Evolutionary conservation across 2,329 filamentous ascomycete species (phyloP), one percentile per base, ranked within the genome.

Genomic region (Xylariales sp.): DNA sequence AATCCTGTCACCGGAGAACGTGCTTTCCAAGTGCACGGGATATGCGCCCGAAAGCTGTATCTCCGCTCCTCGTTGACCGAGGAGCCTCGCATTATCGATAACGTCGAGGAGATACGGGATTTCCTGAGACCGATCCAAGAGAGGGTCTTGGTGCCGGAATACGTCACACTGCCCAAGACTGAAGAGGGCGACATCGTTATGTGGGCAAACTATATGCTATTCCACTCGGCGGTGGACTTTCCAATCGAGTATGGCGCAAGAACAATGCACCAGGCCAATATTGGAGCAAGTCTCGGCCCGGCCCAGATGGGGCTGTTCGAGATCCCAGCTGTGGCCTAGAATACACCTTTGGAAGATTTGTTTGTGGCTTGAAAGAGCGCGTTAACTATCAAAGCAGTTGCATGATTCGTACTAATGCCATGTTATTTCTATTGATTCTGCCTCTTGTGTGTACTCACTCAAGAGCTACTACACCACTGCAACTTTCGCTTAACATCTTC

Each of bases 251-350:
- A 54, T 34, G 65, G 65, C 1, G 47, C 57, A 12, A 51, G 67
- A 28, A 63, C 65, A 17, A 69, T 68, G 65, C 67, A 70, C 45
- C 67, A 70, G 46, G 65, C 64, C 4, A 69, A 68, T 35, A 61
- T 69, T 32, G 61, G 57, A 11, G 61, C 62, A n/a, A n/a, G n/a
- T n/a, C n/a, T n/a, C n/a, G n/a, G n/a, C n/a, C n/a, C n/a, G n/a
- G n/a, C n/a, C n/a, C n/a, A n/a, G n/a, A n/a, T n/a, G n/a, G n/a
- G n/a, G n/a, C n/a, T n/a, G n/a, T n/a, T n/a, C n/a, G n/a, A n/a
- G n/a, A n/a, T n/a, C n/a, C n/a, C n/a, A n/a, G n/a, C n/a, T n/a
- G n/a, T n/a, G n/a, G n/a, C n/a, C n/a, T n/a, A n/a, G n/a, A n/a
- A n/a, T n/a, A n/a, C n/a, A n/a, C n/a, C n/a, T n/a, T n/a, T n/a